These are phyloP conservation scores for Podaxis rugospora DNA, from an alignment of 768 basidiomycete genomes.

Conservation along the genomic window DNA sequence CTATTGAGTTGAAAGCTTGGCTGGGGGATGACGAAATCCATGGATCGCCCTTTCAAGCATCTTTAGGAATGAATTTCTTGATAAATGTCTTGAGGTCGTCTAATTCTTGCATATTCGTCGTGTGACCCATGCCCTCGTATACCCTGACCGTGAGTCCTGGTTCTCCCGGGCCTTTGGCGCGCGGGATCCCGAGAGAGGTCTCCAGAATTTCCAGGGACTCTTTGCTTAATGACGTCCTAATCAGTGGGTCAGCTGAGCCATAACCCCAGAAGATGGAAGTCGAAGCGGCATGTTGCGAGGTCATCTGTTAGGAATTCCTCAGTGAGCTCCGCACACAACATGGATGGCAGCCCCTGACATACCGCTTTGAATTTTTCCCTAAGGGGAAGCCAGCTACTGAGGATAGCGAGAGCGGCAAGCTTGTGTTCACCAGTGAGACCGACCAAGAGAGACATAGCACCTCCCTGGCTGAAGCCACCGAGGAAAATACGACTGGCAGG, in stretches of 20 bases:
- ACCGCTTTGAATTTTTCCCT: constrained; percentile 63
- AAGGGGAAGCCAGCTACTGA: constrained; percentile 82
- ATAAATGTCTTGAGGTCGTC: constrained; percentile 71
- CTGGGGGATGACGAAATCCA: neutral
- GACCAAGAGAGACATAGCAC: constrained; percentile 70
- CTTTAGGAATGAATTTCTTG: constrained; percentile 44
- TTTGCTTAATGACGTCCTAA: constrained; percentile 50
- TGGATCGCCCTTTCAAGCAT: neutral
- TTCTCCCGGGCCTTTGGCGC: constrained; percentile 31
- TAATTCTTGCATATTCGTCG: constrained; percentile 59
- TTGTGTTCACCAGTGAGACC: constrained; percentile 64
- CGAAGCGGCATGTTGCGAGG: constrained; percentile 50
- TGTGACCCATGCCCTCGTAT: constrained; percentile 68
- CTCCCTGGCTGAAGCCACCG: constrained; percentile 89
- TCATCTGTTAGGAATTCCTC: constrained; percentile 41
- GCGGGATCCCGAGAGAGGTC: constrained; percentile 46
- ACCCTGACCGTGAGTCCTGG: constrained; percentile 62
- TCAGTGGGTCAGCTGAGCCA: constrained; percentile 71
- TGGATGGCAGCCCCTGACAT: constrained; percentile 16
- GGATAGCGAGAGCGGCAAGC: constrained; percentile 64
- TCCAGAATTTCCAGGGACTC: constrained; percentile 56
- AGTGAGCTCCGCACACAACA: constrained; percentile 5
- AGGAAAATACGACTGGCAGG: constrained; percentile 70
- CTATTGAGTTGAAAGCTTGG: neutral
- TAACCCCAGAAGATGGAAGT: constrained; percentile 88